These are phyloP conservation scores for Kalaharituber pfeilii DNA, from an alignment of 2,329 filamentous ascomycete species.

Conservation along the genomic window DNA sequence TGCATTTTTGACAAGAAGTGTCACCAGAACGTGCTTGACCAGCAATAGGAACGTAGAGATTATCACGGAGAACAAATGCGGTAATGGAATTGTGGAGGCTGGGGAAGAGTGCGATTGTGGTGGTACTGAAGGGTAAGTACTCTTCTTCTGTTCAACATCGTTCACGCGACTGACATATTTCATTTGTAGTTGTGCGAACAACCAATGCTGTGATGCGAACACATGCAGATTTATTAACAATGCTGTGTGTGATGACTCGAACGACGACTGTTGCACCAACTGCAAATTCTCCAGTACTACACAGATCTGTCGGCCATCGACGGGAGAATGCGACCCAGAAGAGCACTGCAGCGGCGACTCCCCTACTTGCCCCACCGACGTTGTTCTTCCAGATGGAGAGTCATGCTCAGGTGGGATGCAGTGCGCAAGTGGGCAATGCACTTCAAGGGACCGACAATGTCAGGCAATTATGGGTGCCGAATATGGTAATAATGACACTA, in stretches of 20 bases:
- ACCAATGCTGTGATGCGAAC: slow-evolving; percentile 64
- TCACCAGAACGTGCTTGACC: slow-evolving; percentile 61
- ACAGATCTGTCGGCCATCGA: slow-evolving; percentile 64
- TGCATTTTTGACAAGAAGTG: slow-evolving; percentile 57
- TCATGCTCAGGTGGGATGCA: slow-evolving; percentile 53
- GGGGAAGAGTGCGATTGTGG: slow-evolving; percentile 96
- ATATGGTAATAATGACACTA: slow-evolving; percentile 56
- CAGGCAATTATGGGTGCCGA: slow-evolving; percentile 58
- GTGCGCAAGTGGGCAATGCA: slow-evolving; percentile 89
- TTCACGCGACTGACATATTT: neutral
- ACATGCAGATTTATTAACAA: slow-evolving; percentile 69
- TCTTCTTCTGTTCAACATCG: neutral
- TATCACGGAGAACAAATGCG: slow-evolving; percentile 70
- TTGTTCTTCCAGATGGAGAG: slow-evolving; percentile 47
- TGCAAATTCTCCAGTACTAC: slow-evolving; percentile 51
- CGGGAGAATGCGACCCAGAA: slow-evolving; percentile 64
- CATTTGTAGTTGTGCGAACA: slow-evolving; percentile 36
- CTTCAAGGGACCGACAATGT: slow-evolving; percentile 78
- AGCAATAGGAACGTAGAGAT: slow-evolving; percentile 70
- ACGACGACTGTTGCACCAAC: slow-evolving; percentile 63
- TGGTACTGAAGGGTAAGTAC: slow-evolving; percentile 42
- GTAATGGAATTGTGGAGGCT: slow-evolving; percentile 88
- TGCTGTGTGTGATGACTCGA: slow-evolving; percentile 66
- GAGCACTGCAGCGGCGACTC: slow-evolving; percentile 63
- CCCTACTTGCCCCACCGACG: slow-evolving; percentile 57